These are phyloP conservation scores for Kwoniella sp. DNA, from an alignment of 768 basidiomycete genomes.

Conservation along the genomic window DNA sequence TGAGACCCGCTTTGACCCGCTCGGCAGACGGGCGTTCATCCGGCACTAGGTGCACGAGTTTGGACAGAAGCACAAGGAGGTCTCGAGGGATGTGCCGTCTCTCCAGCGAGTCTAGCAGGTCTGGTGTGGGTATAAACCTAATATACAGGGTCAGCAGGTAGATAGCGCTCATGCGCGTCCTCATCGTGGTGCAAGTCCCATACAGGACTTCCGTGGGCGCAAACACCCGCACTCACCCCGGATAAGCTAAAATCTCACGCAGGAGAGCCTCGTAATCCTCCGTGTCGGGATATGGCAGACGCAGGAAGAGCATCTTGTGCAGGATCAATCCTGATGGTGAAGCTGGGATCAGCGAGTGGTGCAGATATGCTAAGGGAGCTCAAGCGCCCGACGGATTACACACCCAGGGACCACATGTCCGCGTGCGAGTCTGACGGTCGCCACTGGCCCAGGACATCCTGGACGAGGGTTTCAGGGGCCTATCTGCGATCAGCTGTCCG, in stretches of 20 bases:
- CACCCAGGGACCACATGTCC: conserved; percentile 93
- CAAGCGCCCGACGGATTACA: background rate
- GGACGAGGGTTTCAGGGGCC: conserved; percentile 79
- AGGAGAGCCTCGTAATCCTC: conserved; percentile 69
- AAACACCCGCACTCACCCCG: conserved; percentile 57
- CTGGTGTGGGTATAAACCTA: conserved; percentile 58
- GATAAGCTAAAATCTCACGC: conserved; percentile 67
- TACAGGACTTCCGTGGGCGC: background rate
- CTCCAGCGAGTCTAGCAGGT: conserved; percentile 60
- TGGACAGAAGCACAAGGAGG: conserved; percentile 68
- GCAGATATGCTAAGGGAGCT: background rate
- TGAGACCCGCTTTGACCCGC: conserved; percentile 64
- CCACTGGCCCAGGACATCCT: conserved; percentile 61
- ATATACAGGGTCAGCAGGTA: background rate
- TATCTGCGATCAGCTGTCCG: conserved; percentile 3
- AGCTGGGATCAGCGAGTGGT: background rate
- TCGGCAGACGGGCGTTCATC: conserved; percentile 66
- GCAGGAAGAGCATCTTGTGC: conserved; percentile 87
- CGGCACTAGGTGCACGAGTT: conserved; percentile 63
- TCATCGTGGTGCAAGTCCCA: background rate
- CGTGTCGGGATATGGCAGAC: conserved; percentile 69
- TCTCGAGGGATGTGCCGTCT: conserved; percentile 68
- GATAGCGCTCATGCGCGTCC: background rate
- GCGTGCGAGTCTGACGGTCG: conserved; percentile 76
- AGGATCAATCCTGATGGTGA: conserved; percentile 67